These are phyloP conservation scores for Verbascum thapsus DNA, from an alignment of 257 asterid species.

Conservation along the genomic window DNA sequence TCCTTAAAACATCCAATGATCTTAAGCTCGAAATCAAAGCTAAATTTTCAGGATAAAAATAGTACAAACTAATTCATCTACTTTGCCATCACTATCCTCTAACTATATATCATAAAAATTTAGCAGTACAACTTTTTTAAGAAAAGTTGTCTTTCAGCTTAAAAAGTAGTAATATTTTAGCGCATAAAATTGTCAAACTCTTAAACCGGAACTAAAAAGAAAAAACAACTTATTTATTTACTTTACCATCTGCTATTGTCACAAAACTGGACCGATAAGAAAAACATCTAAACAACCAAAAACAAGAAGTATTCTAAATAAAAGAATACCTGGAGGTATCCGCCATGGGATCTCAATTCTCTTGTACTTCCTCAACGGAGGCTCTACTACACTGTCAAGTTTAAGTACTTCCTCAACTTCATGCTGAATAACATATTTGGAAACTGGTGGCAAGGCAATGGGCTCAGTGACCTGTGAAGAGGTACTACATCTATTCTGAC, in stretches of 20 bases:
- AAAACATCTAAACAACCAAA: not conserved
- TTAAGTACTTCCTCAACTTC: conserved; percentile 43
- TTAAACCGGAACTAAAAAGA: conserved; percentile 15
- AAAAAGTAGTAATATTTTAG: conserved; percentile 14
- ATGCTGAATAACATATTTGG: conserved; percentile 34
- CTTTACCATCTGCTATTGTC: conserved; percentile 12
- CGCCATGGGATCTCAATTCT: conserved; percentile 73
- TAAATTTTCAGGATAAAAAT: not conserved
- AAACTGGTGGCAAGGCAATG: conserved; percentile 38
- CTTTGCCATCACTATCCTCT: conserved; percentile 9
- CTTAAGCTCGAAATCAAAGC: not conserved
- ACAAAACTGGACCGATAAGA: conserved; percentile 18
- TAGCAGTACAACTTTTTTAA: conserved; percentile 4
- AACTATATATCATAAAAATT: conserved; percentile 4
- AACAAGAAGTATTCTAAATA: conserved; percentile 24
- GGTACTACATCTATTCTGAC: conserved; percentile 42
- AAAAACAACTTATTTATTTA: not conserved
- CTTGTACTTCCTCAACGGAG: conserved; percentile 67
- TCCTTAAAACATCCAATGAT: not conserved
- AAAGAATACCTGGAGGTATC: conserved; percentile 76
- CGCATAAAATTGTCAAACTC: conserved; percentile 22
- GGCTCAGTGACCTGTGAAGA: conserved; percentile 44
- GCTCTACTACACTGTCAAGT: conserved; percentile 48
- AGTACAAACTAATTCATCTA: conserved; percentile 1
- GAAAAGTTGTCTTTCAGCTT: conserved; percentile 15